Conservation (phyloP, 1,284 basidiomycete species). For the Tilletia setariae region DNA sequence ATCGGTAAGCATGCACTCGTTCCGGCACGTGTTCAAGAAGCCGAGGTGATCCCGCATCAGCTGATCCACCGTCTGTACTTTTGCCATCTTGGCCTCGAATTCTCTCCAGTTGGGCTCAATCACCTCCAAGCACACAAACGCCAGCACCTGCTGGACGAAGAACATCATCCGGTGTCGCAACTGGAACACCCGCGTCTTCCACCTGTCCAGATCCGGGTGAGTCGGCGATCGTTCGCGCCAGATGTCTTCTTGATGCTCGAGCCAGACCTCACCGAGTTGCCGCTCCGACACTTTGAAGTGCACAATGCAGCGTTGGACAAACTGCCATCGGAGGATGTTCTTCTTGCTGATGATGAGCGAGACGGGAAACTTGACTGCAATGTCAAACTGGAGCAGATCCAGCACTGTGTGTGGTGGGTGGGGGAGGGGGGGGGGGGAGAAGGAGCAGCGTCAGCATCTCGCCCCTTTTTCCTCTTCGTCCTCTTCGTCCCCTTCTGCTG, state of each 20-base stretch:
- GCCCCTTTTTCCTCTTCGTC: too few species aligned
- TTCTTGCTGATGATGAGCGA: conserved; percentile 54
- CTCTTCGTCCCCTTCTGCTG: too few species aligned
- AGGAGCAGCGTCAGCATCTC: too few species aligned
- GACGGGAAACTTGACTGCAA: conserved; percentile 51
- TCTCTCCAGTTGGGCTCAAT: conserved; percentile 51
- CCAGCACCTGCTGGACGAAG: conserved; percentile 50
- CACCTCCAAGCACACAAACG: conserved; percentile 49
- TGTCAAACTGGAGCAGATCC: conserved; percentile 48
- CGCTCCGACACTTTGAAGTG: conserved; percentile 50
- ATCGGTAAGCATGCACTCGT: conserved; percentile 53
- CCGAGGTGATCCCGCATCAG: conserved; percentile 52
- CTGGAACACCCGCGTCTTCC: conserved; percentile 49
- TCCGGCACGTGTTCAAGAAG: conserved; percentile 49
- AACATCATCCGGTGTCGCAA: conserved; percentile 51
- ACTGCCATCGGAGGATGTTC: conserved; percentile 52
- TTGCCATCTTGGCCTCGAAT: conserved; percentile 40
- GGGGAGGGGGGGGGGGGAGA: too few species aligned
- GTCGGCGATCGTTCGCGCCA: conserved; percentile 29
- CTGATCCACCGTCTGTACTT: conserved; percentile 50
- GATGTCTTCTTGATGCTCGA: conserved; percentile 36
- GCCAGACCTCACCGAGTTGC: conserved; percentile 44
- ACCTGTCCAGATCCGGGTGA: conserved; percentile 40
- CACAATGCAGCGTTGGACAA: conserved; percentile 47
- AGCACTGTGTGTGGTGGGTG: too few species aligned